Percentiles rank a stretch among this genome's conserved stretches.
phyloP scores from a whole-genome alignment of 176 grass and related monocot genomes.

The Avena sativa region DNA sequence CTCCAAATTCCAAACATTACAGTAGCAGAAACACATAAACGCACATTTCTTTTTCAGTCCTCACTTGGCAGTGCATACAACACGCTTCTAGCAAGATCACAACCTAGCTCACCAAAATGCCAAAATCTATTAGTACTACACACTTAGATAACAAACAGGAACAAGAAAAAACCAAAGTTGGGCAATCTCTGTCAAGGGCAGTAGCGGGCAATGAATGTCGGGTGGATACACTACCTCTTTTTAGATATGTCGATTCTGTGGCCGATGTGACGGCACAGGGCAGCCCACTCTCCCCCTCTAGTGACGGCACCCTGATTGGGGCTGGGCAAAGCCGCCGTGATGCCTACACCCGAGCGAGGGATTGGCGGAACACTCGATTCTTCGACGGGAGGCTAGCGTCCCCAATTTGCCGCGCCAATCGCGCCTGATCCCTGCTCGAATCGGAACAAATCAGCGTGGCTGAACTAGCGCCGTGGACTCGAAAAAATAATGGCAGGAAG shows the following conservation, averaged over 20 bases:
- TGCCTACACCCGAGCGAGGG: slow-evolving; percentile 3
- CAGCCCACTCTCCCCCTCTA: slow-evolving; percentile 37
- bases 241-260: slow-evolving; percentile 43
- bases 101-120: not conserved
- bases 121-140: not conserved
- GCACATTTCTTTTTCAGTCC: too few species aligned
- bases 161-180: not conserved
- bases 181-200: slow-evolving; percentile 4
- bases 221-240: slow-evolving; percentile 41
- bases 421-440: not conserved
- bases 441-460: slow-evolving; percentile 33
- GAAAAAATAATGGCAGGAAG: not conserved
- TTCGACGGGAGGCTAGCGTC: not conserved
- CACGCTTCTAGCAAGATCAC: not conserved
- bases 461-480: not conserved
- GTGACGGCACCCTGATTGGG: slow-evolving; percentile 26
- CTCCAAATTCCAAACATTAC: slow-evolving; percentile 19
- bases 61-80: not conserved
- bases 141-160: not conserved
- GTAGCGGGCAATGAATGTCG: slow-evolving; percentile 5
- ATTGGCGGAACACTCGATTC: slow-evolving; percentile 6
- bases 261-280: slow-evolving; percentile 38
- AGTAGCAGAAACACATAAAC: not conserved
- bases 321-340: slow-evolving; percentile 37
- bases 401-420: slow-evolving; percentile 23